Percentiles rank a stretch among this genome's conserved stretches.
These are phyloP conservation scores for Leccinum uliginosum DNA, from an alignment of 768 basidiomycete species.

Conservation along the genomic window DNA sequence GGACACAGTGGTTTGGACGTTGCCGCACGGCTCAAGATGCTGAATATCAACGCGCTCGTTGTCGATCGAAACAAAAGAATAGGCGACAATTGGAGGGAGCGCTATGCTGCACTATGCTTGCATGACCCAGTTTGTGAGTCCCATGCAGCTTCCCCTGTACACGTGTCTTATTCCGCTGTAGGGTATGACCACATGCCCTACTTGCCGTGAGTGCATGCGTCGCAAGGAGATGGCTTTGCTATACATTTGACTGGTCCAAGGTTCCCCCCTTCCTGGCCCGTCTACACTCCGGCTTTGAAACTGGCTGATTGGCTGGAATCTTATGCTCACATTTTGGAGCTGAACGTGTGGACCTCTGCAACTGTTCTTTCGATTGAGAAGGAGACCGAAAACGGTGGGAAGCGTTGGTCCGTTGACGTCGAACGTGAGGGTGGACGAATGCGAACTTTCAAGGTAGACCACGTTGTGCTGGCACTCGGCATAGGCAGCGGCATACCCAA, in stretches of 20 bases:
- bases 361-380: slow-evolving; percentile 25
- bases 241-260: slow-evolving; percentile 23
- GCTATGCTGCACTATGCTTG: slow-evolving; percentile 28
- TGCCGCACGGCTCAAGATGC: slow-evolving; percentile 49
- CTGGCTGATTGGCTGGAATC: slow-evolving; percentile 66
- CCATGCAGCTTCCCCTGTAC: background rate
- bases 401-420: slow-evolving; percentile 42
- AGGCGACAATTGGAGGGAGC: slow-evolving; percentile 31
- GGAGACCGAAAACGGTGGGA: slow-evolving; percentile 29
- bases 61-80: slow-evolving; percentile 25
- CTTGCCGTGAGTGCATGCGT: slow-evolving; percentile 41
- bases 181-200: slow-evolving; percentile 51
- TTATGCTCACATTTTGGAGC: slow-evolving; percentile 55
- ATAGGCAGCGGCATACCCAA: slow-evolving; percentile 42
- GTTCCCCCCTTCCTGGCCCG: slow-evolving; percentile 58
- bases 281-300: slow-evolving; percentile 50
- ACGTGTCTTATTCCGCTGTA: slow-evolving; percentile 8
- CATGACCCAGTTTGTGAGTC: slow-evolving; percentile 31
- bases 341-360: slow-evolving; percentile 62
- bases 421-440: slow-evolving; percentile 31
- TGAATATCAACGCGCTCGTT: slow-evolving; percentile 17
- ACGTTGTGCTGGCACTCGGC: slow-evolving; percentile 49
- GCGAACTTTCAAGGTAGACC: slow-evolving; percentile 41
- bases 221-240: background rate
- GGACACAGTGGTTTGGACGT: slow-evolving; percentile 54